Conservation (phyloP, 441 rosid genomes). For the Adansonia grandidieri region DNA sequence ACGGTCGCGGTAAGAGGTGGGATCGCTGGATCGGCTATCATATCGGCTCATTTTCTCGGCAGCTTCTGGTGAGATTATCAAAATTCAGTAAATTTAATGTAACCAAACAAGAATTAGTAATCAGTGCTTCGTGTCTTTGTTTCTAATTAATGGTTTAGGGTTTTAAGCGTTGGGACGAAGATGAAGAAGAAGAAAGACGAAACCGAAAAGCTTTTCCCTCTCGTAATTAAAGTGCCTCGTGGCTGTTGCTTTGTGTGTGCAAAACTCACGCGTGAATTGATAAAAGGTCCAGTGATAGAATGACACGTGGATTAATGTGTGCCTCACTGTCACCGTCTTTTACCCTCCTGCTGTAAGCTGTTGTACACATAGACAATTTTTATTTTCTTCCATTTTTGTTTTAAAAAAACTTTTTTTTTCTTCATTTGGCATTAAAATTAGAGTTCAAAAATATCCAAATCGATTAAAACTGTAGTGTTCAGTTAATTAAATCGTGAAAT, state of each 20-base stretch:
- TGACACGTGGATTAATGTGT: neutral
- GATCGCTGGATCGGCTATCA: constrained; percentile 88
- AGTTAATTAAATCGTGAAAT: too few species aligned
- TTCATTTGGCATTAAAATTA: too few species aligned
- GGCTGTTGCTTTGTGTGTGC: neutral
- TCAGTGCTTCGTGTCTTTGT: neutral
- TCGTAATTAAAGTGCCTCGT: neutral
- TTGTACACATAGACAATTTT: neutral
- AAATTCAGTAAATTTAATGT: neutral
- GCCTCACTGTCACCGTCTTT: neutral
- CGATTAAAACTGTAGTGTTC: too few species aligned
- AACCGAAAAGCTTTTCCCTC: neutral
- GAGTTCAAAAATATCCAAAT: too few species aligned
- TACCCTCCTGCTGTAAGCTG: neutral
- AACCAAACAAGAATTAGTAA: neutral
- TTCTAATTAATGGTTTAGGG: constrained; percentile 6
- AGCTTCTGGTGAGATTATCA: neutral
- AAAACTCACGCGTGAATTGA: neutral
- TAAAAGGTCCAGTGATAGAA: neutral
- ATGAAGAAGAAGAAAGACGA: neutral
- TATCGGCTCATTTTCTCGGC: constrained; percentile 73
- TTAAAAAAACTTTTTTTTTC: too few species aligned
- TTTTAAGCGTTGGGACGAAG: constrained; percentile 1
- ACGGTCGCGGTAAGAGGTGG: constrained; percentile 87
- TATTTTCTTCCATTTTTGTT: too few species aligned